These are phyloP conservation scores for Castanospermum australe DNA, from an alignment of 306 rosid species.

Conservation along the genomic window DNA sequence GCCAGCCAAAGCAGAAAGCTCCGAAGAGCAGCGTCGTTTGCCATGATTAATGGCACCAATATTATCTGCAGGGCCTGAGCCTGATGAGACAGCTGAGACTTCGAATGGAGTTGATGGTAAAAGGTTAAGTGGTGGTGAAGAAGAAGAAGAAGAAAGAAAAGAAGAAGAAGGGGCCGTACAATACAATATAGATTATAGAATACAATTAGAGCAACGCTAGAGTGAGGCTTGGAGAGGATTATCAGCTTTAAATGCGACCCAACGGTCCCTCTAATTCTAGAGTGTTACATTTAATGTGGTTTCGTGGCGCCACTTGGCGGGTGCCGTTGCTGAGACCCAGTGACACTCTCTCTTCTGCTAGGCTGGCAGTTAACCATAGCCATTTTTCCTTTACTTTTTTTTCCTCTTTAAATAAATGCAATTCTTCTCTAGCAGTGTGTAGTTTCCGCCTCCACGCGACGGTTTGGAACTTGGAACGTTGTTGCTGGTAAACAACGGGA, in stretches of 20 bases:
- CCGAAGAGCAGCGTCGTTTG: slow-evolving; percentile 43
- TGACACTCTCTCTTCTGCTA: too few relatives aligned
- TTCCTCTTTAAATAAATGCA: too few relatives aligned
- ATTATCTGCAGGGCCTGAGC: not conserved
- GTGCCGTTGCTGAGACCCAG: too few relatives aligned
- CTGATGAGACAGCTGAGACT: not conserved
- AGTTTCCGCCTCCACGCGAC: not conserved
- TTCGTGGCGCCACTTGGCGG: not conserved
- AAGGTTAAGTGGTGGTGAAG: too few relatives aligned
- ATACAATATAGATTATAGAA: too few relatives aligned
- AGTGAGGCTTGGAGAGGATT: too few relatives aligned
- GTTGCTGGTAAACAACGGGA: not conserved
- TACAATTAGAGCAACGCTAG: too few relatives aligned
- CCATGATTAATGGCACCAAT: slow-evolving; percentile 30
- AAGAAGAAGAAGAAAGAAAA: not conserved
- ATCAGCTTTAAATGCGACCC: not conserved
- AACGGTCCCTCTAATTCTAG: not conserved
- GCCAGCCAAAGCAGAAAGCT: slow-evolving; percentile 48
- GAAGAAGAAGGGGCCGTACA: not conserved
- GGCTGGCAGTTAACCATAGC: too few relatives aligned
- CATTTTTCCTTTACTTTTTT: too few relatives aligned
- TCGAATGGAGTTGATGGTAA: too few relatives aligned
- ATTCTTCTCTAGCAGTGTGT: too few relatives aligned
- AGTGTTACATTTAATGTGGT: not conserved
- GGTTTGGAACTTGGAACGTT: not conserved